Evolutionary conservation across 2,329 filamentous ascomycete species (phyloP).

Genomic region (Hymenoscyphus infarciens): DNA sequence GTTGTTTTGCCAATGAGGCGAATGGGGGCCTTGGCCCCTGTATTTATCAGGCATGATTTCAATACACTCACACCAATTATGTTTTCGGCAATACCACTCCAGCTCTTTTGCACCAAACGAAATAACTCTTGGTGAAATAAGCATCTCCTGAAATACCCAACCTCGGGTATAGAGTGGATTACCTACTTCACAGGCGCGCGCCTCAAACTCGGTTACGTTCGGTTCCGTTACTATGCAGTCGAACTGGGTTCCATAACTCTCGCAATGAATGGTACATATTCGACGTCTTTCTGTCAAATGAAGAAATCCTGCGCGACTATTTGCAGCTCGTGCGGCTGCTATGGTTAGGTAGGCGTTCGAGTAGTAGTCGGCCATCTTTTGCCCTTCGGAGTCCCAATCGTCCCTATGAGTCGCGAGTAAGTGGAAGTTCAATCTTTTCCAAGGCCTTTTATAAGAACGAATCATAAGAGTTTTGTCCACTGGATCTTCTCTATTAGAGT

Average conservation of each 20-base stretch:
- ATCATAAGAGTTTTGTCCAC: not conserved
- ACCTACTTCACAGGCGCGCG: not conserved
- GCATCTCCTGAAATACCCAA: not conserved
- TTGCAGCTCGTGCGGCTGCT: constrained; percentile 29
- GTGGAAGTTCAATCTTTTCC: not conserved
- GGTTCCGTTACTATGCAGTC: too few relatives aligned
- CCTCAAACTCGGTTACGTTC: too few relatives aligned
- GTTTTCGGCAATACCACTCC: not conserved
- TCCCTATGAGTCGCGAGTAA: not conserved
- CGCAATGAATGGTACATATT: not conserved
- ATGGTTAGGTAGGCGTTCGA: constrained; percentile 9
- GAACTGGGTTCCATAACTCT: not conserved
- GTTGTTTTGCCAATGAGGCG: not conserved
- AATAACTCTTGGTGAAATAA: not conserved
- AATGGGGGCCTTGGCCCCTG: not conserved
- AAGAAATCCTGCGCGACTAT: constrained; percentile 4
- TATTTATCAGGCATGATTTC: not conserved
- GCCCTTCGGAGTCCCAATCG: constrained; percentile 9
- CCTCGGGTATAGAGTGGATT: not conserved
- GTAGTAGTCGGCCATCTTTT: constrained; percentile 11
- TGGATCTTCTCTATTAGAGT: too few relatives aligned
- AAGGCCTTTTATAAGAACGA: not conserved
- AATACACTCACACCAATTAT: not conserved
- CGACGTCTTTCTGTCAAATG: too few relatives aligned
- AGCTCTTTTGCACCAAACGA: not conserved